phyloP scores from a whole-genome alignment of 495 filamentous ascomycete species.

The Neurospora tetraspora region DNA sequence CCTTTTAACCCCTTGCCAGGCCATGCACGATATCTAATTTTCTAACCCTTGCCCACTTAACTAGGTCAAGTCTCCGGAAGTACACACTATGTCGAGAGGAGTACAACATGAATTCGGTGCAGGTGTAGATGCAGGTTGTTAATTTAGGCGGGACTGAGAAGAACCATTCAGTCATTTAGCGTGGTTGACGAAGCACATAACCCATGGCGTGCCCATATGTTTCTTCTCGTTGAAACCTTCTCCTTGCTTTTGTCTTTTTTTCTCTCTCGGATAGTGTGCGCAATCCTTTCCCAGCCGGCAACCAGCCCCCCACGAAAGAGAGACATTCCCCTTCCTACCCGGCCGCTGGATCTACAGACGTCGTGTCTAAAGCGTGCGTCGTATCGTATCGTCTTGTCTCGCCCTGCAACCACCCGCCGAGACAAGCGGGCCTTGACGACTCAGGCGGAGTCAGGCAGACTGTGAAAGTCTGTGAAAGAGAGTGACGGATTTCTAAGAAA shows the following conservation, averaged over 20 bases:
- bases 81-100: background rate
- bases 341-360: background rate
- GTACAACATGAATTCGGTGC: background rate
- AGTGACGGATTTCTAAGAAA: background rate
- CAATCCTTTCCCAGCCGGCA: background rate
- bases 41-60: background rate
- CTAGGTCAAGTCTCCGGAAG: background rate
- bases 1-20: background rate
- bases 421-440: background rate
- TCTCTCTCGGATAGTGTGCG: background rate
- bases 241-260: background rate
- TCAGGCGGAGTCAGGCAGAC: background rate
- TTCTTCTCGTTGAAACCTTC: background rate
- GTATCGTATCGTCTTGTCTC: background rate
- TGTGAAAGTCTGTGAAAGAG: no score
- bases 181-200: background rate
- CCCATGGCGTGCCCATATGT: background rate
- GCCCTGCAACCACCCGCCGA: background rate
- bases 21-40: background rate
- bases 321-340: background rate
- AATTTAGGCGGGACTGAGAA: background rate
- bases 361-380: background rate
- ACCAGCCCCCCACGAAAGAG: background rate
- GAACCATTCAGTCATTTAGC: background rate
- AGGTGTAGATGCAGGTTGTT: background rate